A percentile compares a stretch with the other conserved stretches of the same genome.
These are phyloP conservation scores for Collybia mongolica DNA, from an alignment of 768 basidiomycete species.

Conservation along the genomic window DNA sequence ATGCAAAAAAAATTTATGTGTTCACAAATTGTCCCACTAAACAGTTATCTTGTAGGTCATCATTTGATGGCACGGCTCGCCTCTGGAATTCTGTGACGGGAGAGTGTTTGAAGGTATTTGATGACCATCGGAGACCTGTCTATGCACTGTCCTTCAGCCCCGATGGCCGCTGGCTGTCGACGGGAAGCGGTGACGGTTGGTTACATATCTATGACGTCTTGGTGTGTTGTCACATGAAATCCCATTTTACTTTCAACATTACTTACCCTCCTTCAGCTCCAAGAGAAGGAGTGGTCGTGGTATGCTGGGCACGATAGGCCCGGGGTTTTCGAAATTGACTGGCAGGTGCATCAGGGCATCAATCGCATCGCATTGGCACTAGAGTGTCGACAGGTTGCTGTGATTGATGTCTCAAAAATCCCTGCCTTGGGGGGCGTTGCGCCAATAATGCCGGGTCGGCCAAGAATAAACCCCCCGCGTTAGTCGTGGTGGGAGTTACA, in stretches of 20 bases:
- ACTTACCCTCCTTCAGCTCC: conserved; percentile 26
- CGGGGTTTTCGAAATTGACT: conserved; percentile 75
- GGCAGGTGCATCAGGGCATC: conserved; percentile 53
- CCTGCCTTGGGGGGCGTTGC: conserved; percentile 24
- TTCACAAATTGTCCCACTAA: not conserved
- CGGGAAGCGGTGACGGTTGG: conserved; percentile 79
- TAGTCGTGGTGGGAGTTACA: too few relatives aligned
- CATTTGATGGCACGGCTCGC: conserved; percentile 78
- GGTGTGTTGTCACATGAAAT: conserved; percentile 35
- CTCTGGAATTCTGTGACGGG: conserved; percentile 84
- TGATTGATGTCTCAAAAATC: conserved; percentile 60
- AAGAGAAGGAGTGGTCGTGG: conserved; percentile 65
- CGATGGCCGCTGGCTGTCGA: conserved; percentile 66
- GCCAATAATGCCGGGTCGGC: not conserved
- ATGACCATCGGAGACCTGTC: conserved; percentile 69
- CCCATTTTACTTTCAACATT: not conserved
- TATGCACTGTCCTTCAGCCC: conserved; percentile 79
- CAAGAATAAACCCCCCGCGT: not conserved
- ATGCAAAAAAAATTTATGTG: conserved; percentile 20
- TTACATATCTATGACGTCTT: conserved; percentile 68
- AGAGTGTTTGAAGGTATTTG: conserved; percentile 68
- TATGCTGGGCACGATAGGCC: conserved; percentile 54
- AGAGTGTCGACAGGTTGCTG: conserved; percentile 64
- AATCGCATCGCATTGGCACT: conserved; percentile 71
- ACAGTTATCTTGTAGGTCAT: conserved; percentile 45